Evolutionary conservation across 116 monocot genomes (phyloP), one percentile per base, ranked within the genome.

Genomic region (Zostera marina): DNA sequence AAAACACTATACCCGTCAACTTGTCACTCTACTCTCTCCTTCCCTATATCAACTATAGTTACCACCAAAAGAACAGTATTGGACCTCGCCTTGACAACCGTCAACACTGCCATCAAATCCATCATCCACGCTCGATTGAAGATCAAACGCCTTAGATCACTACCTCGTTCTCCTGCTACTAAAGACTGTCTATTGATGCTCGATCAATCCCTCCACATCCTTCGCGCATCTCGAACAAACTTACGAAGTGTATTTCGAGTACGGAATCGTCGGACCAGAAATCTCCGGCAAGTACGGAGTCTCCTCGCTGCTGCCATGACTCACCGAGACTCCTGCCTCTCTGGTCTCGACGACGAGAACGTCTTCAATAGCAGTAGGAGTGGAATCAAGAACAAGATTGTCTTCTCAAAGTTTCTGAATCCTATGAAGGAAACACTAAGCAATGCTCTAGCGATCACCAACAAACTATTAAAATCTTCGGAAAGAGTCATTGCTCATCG

Each of bases 271-370:
- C 12, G 13, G 15, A 9, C 4, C 11, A 7, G 53, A 45, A 41
- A 7, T 41, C 42, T 47, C 22, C 53, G 23, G 24, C n/a, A 41
- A 44, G 58, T 66, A 3, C 64, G 41, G 60, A 66, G 39, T 8
- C 58, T 59, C 52, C 65, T 66, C 22, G 62, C 62, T 44, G 62
- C 63, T 11, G 63, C 68, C 21, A 46, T 58, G 57, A 74, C 73
- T 11, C 42, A 72, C 53, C 65, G 66, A 49, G 58, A 72, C 59
- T 53, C 72, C 9, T 66, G 60, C 65, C 41, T 54, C 49, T 17
- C 44, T 23, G 52, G 73, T 4, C 44, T 67, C 9, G 19, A 52
- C 8, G 63, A 44, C 7, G 63, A 44, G 12, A 40, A 20, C 46
- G 24, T 32, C 32, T 32, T 32, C 32, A n/a, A 1, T 2, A 41